phyloP scores from a whole-genome alignment of 495 filamentous ascomycete species.

The Thermothielavioides terrestris region DNA sequence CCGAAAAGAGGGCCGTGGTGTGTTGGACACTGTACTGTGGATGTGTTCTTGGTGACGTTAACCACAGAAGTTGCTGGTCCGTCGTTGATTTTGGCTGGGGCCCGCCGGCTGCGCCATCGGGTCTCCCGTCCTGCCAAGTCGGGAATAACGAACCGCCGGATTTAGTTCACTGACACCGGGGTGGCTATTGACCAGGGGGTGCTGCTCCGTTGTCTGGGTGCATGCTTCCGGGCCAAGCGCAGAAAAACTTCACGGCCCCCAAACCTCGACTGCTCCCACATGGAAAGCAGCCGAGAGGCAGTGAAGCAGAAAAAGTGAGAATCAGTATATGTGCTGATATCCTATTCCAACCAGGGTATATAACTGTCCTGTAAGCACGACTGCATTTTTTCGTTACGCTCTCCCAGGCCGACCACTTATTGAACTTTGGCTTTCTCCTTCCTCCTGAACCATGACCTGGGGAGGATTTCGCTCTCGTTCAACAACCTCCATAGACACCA shows the following conservation, averaged over 20 bases:
- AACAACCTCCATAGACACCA: slow-evolving; percentile 77
- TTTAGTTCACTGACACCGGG: too few species aligned
- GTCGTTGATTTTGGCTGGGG: too few species aligned
- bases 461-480: slow-evolving; percentile 45
- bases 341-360: slow-evolving; percentile 7
- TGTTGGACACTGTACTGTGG: too few species aligned
- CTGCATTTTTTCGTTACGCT: background rate
- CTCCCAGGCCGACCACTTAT: slow-evolving; percentile 8
- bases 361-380: background rate
- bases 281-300: too few species aligned
- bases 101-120: too few species aligned
- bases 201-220: background rate
- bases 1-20: too few species aligned
- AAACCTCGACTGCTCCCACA: background rate
- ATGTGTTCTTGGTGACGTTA: too few species aligned
- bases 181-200: background rate
- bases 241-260: background rate
- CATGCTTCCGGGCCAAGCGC: background rate
- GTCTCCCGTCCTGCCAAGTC: too few species aligned
- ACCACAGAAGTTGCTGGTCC: too few species aligned
- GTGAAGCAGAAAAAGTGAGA: background rate
- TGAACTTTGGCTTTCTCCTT: slow-evolving; percentile 33
- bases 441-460: slow-evolving; percentile 16
- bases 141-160: too few species aligned
- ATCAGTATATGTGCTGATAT: too few species aligned